phyloP scores from a whole-genome alignment of 805 yeast genomes.

The Nakazawaea anatomiae region DNA sequence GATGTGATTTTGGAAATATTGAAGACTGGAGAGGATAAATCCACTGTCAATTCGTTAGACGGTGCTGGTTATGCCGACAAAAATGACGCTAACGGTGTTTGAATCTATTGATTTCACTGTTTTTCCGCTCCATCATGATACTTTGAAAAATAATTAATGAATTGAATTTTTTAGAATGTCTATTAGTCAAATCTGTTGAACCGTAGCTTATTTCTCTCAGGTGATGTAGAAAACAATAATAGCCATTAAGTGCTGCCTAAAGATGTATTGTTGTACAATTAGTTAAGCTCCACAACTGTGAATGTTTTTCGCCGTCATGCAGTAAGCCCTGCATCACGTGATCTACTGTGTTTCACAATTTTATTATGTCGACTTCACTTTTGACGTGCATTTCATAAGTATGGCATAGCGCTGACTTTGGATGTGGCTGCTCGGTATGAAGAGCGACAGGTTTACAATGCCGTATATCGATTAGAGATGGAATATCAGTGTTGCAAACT shows the following conservation, averaged over 20 bases:
- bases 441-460: neutral
- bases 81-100: constrained; percentile 1
- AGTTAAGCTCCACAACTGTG: neutral
- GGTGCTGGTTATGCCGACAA: constrained; percentile 3
- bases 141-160: too few relatives aligned
- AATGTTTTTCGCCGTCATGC: neutral
- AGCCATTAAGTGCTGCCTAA: too few relatives aligned
- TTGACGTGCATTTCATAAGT: too few relatives aligned
- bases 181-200: too few relatives aligned
- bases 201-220: too few relatives aligned
- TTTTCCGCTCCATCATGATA: neutral
- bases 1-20: constrained; percentile 56
- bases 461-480: neutral
- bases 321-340: neutral
- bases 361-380: too few relatives aligned
- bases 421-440: too few relatives aligned
- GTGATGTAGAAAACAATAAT: too few relatives aligned
- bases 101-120: neutral
- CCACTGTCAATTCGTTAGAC: neutral
- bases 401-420: too few relatives aligned
- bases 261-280: too few relatives aligned
- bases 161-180: too few relatives aligned
- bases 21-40: constrained; percentile 49
- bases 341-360: neutral
- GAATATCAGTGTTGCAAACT: too few relatives aligned